Base-by-base conservation (phyloP, 2,329 filamentous ascomycete genomes). In the Drechslera avenae region DNA sequence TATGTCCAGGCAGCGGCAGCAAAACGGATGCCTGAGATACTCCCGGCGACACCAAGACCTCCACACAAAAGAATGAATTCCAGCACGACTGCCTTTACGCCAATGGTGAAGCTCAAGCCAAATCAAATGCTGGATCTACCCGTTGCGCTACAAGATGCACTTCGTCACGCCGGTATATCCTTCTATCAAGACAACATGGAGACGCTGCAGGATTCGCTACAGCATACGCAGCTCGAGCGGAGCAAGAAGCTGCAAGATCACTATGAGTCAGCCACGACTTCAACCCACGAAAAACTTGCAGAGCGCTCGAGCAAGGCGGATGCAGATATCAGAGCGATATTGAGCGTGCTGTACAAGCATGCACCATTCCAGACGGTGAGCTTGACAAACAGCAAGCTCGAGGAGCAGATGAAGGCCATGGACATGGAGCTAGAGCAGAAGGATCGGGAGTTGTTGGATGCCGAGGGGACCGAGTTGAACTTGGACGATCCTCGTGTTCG, bases 341-440 rank as follows among this genome's bases (percentile, higher is more conserved):
- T 74, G 16, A 57, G 63, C 14, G 72, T 71, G 4, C 54, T 78
- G 23, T 76, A 73, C 53, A 64, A 66, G n/a, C 68, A 76, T 34
- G 70, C 67, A 4, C 59, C 64, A 13, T 74, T 68, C 50, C 55
- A 62, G 35, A 49, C 59, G 18, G 60, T 73, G 26, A 54, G 57
- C 35, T 47, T 73, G 46, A 60, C 56, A 1, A 54, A 67, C 36
- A 33, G 57, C 10, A 58, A 56, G 28, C 34, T 72, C 32, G 68
- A 75, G 23, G 59, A 55, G 4, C 60, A 65, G 18, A 16, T 78
- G 47, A 69, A 70, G 19, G 53, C 52, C 12, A 60, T 78, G 52
- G 75, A 77, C 50, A 50, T 50, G 26, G 62, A 70, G 18, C 69
- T 77, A 30, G 71, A 75, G 52, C 58, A 60, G 4, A 60, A 74